Evolutionary conservation across 768 basidiomycete species (phyloP).

Genomic region (Collybia nuda): DNA sequence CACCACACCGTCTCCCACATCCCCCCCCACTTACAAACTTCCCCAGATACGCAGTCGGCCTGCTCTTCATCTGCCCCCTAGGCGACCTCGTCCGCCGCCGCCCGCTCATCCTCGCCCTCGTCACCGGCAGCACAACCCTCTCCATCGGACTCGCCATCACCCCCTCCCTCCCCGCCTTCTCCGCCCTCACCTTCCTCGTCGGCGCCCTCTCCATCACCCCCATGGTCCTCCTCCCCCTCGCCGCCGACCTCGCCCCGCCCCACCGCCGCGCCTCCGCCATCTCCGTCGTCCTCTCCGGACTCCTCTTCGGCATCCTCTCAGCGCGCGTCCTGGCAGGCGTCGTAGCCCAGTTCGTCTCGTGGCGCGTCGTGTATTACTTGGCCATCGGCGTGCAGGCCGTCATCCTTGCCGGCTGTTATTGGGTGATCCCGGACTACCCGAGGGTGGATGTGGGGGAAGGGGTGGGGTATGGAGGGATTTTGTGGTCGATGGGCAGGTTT

Average conservation of each 20-base stretch:
- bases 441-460: conserved; percentile 52
- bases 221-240: conserved; percentile 71
- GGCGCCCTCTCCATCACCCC: conserved; percentile 68
- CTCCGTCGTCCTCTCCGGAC: conserved; percentile 63
- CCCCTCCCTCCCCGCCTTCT: conserved; percentile 52
- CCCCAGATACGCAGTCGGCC: conserved; percentile 64
- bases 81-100: conserved; percentile 82
- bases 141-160: conserved; percentile 72
- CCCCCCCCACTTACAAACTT: neutral
- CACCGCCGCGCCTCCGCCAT: conserved; percentile 69
- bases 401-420: conserved; percentile 58
- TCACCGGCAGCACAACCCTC: conserved; percentile 49
- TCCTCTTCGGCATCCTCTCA: conserved; percentile 68
- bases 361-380: conserved; percentile 75
- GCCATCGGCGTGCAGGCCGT: conserved; percentile 65
- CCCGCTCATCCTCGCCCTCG: conserved; percentile 58
- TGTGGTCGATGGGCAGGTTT: conserved; percentile 74
- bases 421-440: conserved; percentile 75
- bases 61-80: conserved; percentile 72
- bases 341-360: conserved; percentile 66
- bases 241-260: conserved; percentile 78
- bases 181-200: conserved; percentile 65
- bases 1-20: neutral
- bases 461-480: conserved; percentile 62
- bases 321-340: conserved; percentile 74